A percentile compares a stretch with the other conserved stretches of the same genome.
Conservation (phyloP, 768 basidiomycete genomes). For the Tulasnella sp. region DNA sequence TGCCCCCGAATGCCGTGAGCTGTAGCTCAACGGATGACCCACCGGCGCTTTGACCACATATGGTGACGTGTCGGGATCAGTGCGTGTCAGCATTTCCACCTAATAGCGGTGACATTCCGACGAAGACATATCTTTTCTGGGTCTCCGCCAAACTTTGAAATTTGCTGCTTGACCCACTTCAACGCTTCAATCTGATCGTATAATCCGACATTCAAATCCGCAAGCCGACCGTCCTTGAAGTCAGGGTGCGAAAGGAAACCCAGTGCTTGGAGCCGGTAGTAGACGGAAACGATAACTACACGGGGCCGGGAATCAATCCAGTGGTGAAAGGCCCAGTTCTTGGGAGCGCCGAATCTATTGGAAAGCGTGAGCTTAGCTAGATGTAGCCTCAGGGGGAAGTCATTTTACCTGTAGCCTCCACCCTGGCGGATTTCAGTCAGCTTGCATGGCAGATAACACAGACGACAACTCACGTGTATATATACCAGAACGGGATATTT, state of each 20-base stretch:
- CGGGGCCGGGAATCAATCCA: slow-evolving; percentile 56
- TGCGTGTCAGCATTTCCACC: neutral
- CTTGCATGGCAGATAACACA: neutral
- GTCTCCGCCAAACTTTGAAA: slow-evolving; percentile 37
- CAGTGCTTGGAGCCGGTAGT: slow-evolving; percentile 56
- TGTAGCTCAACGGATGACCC: slow-evolving; percentile 45
- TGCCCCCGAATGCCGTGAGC: slow-evolving; percentile 40
- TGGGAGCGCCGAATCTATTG: slow-evolving; percentile 13
- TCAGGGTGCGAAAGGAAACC: slow-evolving; percentile 54
- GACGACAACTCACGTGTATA: slow-evolving; percentile 30
- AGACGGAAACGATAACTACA: slow-evolving; percentile 57
- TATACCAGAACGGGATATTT: slow-evolving; percentile 39
- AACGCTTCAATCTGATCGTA: slow-evolving; percentile 46
- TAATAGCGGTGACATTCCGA: neutral
- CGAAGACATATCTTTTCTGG: slow-evolving; percentile 22
- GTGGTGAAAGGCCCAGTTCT: slow-evolving; percentile 46
- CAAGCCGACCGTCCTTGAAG: slow-evolving; percentile 35
- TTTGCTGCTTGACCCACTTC: slow-evolving; percentile 36
- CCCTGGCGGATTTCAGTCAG: slow-evolving; percentile 12
- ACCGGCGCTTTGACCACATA: slow-evolving; percentile 57
- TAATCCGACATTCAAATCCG: slow-evolving; percentile 49
- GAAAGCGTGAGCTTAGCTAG: neutral
- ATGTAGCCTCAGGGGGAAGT: neutral
- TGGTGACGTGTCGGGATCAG: slow-evolving; percentile 31
- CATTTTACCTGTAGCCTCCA: slow-evolving; percentile 17